Conservation (phyloP, 106 monocot species). For the Dendrobium huoshanense region DNA sequence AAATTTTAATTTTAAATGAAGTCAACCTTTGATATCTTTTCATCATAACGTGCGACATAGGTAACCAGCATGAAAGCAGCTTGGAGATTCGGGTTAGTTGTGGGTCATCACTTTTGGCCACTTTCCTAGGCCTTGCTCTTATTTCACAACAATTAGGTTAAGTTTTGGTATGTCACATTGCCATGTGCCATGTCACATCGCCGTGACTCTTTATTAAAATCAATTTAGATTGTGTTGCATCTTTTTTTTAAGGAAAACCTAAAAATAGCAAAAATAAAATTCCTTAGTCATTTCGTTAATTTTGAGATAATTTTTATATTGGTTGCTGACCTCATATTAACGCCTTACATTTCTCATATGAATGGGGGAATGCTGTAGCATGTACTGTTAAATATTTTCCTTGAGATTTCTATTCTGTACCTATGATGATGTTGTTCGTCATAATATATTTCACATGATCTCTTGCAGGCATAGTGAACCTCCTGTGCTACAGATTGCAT, state of each 20-base stretch:
- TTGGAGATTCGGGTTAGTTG: no score
- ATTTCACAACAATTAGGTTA: background rate
- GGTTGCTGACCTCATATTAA: background rate
- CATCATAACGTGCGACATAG: background rate
- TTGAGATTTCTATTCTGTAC: background rate
- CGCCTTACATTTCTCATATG: background rate
- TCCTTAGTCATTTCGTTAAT: background rate
- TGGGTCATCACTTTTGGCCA: no score
- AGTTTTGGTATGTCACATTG: background rate
- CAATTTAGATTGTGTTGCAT: background rate
- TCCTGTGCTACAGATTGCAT: conserved; percentile 81
- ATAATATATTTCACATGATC: background rate
- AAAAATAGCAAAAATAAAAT: background rate
- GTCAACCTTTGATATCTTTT: background rate
- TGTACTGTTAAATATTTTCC: background rate
- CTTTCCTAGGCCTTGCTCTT: no score
- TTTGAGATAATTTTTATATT: background rate
- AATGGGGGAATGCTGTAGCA: background rate
- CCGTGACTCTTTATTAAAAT: background rate
- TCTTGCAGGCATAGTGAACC: conserved; percentile 66
- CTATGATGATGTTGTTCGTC: background rate
- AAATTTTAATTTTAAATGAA: no score
- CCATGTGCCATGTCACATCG: background rate
- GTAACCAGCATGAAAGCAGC: no score
- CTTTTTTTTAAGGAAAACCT: background rate